Evolutionary conservation across 495 filamentous ascomycete genomes (phyloP).

Genomic region (Amniculicola lignicola): DNA sequence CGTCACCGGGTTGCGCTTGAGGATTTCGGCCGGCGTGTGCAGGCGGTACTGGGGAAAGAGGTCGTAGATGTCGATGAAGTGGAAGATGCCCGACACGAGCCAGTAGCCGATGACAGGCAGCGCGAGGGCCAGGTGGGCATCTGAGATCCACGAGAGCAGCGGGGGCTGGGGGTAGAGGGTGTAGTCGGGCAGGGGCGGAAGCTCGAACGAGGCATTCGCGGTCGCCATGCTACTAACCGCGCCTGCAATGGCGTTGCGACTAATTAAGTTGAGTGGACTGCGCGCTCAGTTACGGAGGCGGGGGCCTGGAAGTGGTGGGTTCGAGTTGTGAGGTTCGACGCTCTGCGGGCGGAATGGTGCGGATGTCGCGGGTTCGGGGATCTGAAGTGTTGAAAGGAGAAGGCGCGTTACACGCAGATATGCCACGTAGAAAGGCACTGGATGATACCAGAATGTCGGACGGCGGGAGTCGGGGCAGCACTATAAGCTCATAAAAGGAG

Average conservation of each 20-base stretch:
- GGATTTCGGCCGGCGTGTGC: conserved; percentile 85
- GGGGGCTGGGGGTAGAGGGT: conserved; percentile 63
- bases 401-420: neutral
- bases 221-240: conserved; percentile 44
- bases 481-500: too few species aligned
- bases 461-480: too few species aligned
- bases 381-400: conserved; percentile 1
- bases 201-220: conserved; percentile 41
- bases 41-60: conserved; percentile 83
- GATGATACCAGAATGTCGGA: too few species aligned
- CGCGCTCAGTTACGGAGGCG: neutral
- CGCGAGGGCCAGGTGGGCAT: conserved; percentile 69
- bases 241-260: neutral
- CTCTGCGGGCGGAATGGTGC: too few species aligned
- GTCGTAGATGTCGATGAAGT: conserved; percentile 75
- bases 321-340: too few species aligned
- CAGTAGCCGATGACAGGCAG: conserved; percentile 86
- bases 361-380: neutral
- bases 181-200: conserved; percentile 79
- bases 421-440: too few species aligned
- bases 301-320: neutral
- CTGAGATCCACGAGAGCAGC: conserved; percentile 72
- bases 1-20: conserved; percentile 80
- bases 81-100: conserved; percentile 80
- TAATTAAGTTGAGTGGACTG: too few species aligned